A percentile compares a stretch with the other conserved stretches of the same genome.
Conservation (phyloP, 352 stramenopile species). For the Globisporangium acanthophoron region DNA sequence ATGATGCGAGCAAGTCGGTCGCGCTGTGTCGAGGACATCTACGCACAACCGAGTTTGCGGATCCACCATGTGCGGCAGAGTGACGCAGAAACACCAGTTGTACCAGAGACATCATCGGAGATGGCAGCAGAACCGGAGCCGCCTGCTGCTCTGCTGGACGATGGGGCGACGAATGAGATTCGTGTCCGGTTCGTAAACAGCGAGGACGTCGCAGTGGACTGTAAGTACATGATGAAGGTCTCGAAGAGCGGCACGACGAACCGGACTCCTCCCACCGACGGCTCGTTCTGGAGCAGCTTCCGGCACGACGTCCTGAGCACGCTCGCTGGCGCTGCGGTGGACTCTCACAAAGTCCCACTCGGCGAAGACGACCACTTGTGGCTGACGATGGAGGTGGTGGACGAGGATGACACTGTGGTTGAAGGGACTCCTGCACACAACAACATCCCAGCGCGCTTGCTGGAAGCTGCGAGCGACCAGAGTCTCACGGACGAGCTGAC, state of each 20-base stretch:
- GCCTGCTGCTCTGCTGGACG: not conserved
- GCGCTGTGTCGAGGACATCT: conserved; percentile 50
- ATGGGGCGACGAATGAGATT: conserved; percentile 13
- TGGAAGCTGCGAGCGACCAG: not conserved
- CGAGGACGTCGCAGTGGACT: conserved; percentile 23
- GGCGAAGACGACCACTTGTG: conserved; percentile 31
- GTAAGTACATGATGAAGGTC: conserved; percentile 36
- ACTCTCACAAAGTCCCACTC: conserved; percentile 38
- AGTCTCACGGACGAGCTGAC: conserved; percentile 51
- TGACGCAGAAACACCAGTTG: not conserved
- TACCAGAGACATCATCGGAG: not conserved
- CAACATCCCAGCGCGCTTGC: not conserved
- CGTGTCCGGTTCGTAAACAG: conserved; percentile 33
- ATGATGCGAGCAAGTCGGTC: conserved; percentile 70
- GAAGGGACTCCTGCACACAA: not conserved
- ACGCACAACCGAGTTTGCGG: conserved; percentile 39
- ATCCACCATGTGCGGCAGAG: conserved; percentile 25
- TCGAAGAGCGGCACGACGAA: not conserved
- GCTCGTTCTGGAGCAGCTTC: conserved; percentile 45
- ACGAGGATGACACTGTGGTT: not conserved
- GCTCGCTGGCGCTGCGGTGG: conserved; percentile 35
- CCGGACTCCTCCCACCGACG: not conserved
- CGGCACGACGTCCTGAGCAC: conserved; percentile 52
- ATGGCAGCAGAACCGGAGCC: not conserved
- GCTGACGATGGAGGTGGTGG: conserved; percentile 40